Evolutionary conservation across 2,329 filamentous ascomycete genomes (phyloP), one percentile per base, ranked within the genome.

Genomic region (Cladophialophora chaetospira): DNA sequence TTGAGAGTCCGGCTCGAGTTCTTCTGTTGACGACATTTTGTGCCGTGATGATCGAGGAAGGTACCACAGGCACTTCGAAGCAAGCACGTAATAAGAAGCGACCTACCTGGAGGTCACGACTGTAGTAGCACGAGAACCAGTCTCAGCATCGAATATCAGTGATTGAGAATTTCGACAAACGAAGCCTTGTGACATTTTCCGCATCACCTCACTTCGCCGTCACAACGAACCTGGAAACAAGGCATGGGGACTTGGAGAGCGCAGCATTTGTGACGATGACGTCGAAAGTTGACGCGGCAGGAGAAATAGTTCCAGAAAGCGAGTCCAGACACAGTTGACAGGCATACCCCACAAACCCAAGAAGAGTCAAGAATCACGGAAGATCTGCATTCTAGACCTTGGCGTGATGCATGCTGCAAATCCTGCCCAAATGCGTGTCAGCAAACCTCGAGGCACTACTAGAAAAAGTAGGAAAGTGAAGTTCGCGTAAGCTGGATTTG

Each of bases 1-100:
- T 25, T 29, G 28, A n/a, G 21, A 51, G 10, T 61, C 63, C 10
- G 61, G 58, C 8, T 65, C 57, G 51, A 65, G 42, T 2, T 62
- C 61, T 23, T 63, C 57, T 40, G 33, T 9, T 9, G 51, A 23
- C 38, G 58, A 48, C 51, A 45, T 61, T 13, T 8, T 50, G 28
- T 28, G 49, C 35, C 15, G 42, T 15, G 19, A 35, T n/a, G 25
- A 33, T 26, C 9, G 26, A 26, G n/a, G 25, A 26, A 26, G 23
- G 33, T 9, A 25, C 23, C 28, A 28, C 19, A 5, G 40, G 45
- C 11, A 15, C 36, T 19, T 15, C 25, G 11, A 25, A 36, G 21
- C 13, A 29, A 26, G 51, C 17, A 23, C 3, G 26, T 31, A 51
- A 13, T 13, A 33, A 36, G 17, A 28, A 33, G 9, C 28, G 21